Conservation (phyloP, 352 stramenopile species). For the Phytophthora foliorum region DNA sequence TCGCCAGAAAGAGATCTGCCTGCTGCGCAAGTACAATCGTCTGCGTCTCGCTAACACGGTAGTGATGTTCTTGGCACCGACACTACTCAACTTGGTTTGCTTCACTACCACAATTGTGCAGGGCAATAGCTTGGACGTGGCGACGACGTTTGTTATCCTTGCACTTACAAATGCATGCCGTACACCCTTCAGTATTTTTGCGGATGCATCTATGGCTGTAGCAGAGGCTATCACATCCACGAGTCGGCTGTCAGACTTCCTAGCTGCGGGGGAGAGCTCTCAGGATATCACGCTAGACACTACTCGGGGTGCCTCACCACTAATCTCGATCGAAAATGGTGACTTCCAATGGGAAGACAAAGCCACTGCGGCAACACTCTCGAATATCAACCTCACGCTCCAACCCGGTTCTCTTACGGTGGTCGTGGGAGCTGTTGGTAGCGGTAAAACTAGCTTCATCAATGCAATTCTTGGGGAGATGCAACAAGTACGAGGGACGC, state of each 20-base stretch:
- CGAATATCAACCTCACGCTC: conserved; percentile 60
- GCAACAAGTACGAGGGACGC: conserved; percentile 23
- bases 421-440: conserved; percentile 52
- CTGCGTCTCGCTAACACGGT: conserved; percentile 62
- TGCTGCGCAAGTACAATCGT: conserved; percentile 41
- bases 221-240: conserved; percentile 51
- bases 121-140: conserved; percentile 91
- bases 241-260: conserved; percentile 17
- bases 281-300: background rate
- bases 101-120: conserved; percentile 76
- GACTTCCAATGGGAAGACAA: conserved; percentile 26
- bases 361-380: conserved; percentile 2
- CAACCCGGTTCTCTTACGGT: conserved; percentile 57
- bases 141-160: conserved; percentile 93
- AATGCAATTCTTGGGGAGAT: conserved; percentile 63
- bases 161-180: conserved; percentile 78
- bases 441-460: conserved; percentile 62
- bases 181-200: conserved; percentile 57
- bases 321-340: conserved; percentile 16
- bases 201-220: conserved; percentile 52
- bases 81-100: conserved; percentile 77
- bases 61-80: conserved; percentile 52
- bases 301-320: background rate
- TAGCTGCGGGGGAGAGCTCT: conserved; percentile 4
- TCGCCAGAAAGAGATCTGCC: conserved; percentile 43